Conservation (phyloP, 1,284 basidiomycete genomes). For the Takashimella tepidaria region DNA sequence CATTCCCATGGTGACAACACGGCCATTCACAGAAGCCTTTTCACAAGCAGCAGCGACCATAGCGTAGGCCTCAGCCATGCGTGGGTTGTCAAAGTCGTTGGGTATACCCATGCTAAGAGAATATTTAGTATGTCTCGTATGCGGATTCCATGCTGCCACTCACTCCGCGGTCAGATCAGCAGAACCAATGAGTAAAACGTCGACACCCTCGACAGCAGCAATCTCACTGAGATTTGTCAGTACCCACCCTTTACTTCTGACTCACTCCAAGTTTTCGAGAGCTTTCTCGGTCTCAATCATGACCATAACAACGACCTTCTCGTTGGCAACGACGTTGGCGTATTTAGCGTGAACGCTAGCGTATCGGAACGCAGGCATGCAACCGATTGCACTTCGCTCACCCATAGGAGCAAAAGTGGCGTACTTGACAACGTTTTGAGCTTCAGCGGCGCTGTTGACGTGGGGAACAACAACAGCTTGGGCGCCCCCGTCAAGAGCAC, state of each 20-base stretch:
- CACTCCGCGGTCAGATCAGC: slow-evolving; percentile 19
- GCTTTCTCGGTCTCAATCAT: slow-evolving; percentile 21
- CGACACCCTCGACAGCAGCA: slow-evolving; percentile 20
- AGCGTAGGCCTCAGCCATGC: slow-evolving; percentile 12
- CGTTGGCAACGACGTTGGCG: slow-evolving; percentile 18
- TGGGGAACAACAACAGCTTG: slow-evolving; percentile 23
- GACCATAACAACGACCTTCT: slow-evolving; percentile 16
- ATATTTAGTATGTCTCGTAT: no score
- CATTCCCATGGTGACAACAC: slow-evolving; percentile 14
- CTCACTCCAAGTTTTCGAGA: slow-evolving; percentile 16
- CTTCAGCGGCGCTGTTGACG: slow-evolving; percentile 17
- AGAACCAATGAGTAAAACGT: slow-evolving; percentile 16
- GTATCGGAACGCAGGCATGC: slow-evolving; percentile 20
- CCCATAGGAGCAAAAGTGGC: slow-evolving; percentile 19
- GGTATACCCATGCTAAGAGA: slow-evolving; percentile 20
- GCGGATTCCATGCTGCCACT: not conserved
- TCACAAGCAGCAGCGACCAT: slow-evolving; percentile 9
- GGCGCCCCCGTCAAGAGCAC: slow-evolving; percentile 21
- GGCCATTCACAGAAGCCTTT: slow-evolving; percentile 15
- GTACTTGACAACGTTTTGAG: slow-evolving; percentile 15
- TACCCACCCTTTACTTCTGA: no score
- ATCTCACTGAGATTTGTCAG: slow-evolving; percentile 14
- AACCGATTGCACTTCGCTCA: slow-evolving; percentile 14
- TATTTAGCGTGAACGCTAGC: slow-evolving; percentile 11
- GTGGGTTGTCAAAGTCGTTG: slow-evolving; percentile 14